phyloP scores from a whole-genome alignment of 805 yeast genomes.

The Wickerhamomyces rabaulensis region DNA sequence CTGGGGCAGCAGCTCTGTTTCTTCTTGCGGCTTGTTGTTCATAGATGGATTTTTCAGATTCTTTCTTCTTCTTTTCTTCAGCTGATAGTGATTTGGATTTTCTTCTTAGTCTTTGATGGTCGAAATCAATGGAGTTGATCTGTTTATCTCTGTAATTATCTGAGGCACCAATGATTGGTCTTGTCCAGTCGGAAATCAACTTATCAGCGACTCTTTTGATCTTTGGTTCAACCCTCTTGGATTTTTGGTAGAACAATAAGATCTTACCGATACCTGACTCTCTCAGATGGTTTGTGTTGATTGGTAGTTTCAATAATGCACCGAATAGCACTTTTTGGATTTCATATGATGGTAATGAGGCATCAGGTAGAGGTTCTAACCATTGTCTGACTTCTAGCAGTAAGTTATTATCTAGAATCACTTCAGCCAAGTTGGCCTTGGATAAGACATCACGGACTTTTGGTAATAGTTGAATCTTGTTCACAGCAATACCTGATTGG shows the following conservation, averaged over 20 bases:
- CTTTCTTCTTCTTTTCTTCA: slow-evolving; percentile 12
- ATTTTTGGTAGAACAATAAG: slow-evolving; percentile 85
- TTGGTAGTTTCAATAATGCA: slow-evolving; percentile 74
- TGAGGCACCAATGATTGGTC: slow-evolving; percentile 94
- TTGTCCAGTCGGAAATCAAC: slow-evolving; percentile 94
- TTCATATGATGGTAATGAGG: slow-evolving; percentile 94
- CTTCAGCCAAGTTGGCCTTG: slow-evolving; percentile 82
- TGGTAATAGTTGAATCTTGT: slow-evolving; percentile 72
- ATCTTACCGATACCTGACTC: slow-evolving; percentile 95
- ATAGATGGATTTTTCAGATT: slow-evolving; percentile 55
- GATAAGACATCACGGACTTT: slow-evolving; percentile 72
- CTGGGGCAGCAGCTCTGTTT: slow-evolving; percentile 95
- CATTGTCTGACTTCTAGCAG: slow-evolving; percentile 92
- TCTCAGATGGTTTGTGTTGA: slow-evolving; percentile 90
- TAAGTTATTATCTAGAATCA: slow-evolving; percentile 88
- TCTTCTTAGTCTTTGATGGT: slow-evolving; percentile 29
- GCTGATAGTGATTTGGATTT: slow-evolving; percentile 9
- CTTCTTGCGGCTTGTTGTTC: slow-evolving; percentile 90
- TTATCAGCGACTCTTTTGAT: slow-evolving; percentile 87
- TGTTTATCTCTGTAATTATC: slow-evolving; percentile 89
- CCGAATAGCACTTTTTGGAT: slow-evolving; percentile 83
- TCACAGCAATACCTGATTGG: slow-evolving; percentile 45
- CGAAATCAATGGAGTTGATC: slow-evolving; percentile 64
- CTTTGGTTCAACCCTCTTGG: slow-evolving; percentile 81
- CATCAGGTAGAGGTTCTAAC: slow-evolving; percentile 98